Conservation (phyloP, 805 yeast species). For the Blastobotrys americana region DNA sequence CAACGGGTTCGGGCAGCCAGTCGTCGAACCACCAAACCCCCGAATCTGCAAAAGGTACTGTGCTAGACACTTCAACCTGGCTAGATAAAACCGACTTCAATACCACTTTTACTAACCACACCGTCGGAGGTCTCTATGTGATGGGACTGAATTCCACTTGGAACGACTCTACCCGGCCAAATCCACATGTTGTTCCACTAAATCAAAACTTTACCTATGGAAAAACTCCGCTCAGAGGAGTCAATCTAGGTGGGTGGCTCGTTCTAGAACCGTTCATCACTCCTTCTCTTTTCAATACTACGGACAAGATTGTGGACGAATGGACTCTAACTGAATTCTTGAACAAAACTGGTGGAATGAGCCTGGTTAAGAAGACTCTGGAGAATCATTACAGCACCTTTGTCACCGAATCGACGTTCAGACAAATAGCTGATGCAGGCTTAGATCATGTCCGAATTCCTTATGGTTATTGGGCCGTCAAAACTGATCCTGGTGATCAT, state of each 20-base stretch:
- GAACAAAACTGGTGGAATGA: constrained; percentile 47
- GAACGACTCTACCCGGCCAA: constrained; percentile 26
- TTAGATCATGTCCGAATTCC: constrained; percentile 73
- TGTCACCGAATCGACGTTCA: constrained; percentile 62
- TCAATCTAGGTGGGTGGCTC: constrained; percentile 84
- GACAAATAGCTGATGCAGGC: constrained; percentile 50
- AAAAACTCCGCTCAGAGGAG: constrained; percentile 46
- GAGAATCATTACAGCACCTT: constrained; percentile 63
- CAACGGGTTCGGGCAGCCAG: not conserved
- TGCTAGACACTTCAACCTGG: constrained; percentile 30
- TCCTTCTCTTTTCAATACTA: constrained; percentile 58
- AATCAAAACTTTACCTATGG: constrained; percentile 24
- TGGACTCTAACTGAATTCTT: constrained; percentile 51
- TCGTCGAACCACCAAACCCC: constrained; percentile 17
- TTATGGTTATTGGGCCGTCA: constrained; percentile 77
- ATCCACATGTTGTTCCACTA: constrained; percentile 26
- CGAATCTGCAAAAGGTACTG: constrained; percentile 21
- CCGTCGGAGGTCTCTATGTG: constrained; percentile 30
- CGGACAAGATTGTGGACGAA: constrained; percentile 58
- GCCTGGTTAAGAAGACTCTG: constrained; percentile 42
- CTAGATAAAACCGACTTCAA: constrained; percentile 29
- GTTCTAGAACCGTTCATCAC: constrained; percentile 80
- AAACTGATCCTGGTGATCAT: constrained; percentile 34
- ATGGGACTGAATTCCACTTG: constrained; percentile 32
- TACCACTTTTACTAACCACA: constrained; percentile 29